Conservation (phyloP, 2,329 filamentous ascomycete species). For the Colletotrichum caudatum region DNA sequence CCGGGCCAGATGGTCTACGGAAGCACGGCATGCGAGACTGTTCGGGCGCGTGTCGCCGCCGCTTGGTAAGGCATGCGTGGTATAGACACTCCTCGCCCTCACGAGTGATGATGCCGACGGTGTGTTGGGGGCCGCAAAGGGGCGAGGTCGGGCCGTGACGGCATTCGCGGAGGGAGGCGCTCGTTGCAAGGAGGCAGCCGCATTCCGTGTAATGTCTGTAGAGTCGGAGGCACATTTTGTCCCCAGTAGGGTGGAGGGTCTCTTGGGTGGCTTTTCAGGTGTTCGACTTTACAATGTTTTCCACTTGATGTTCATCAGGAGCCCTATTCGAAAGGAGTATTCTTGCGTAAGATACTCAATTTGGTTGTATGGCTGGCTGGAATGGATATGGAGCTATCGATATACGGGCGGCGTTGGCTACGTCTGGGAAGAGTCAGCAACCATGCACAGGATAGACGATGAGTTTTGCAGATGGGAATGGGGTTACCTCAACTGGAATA, state of each 20-base stretch:
- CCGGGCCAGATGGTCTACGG: not conserved
- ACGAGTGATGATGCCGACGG: constrained; percentile 16
- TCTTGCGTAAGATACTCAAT: not conserved
- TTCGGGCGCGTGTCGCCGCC: not conserved
- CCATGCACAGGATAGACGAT: not conserved
- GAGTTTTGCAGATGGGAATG: no score
- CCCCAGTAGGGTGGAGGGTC: not conserved
- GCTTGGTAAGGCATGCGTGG: constrained; percentile 11
- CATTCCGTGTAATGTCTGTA: constrained; percentile 31
- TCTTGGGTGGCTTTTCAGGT: no score
- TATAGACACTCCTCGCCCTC: constrained; percentile 21
- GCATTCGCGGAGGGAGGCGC: constrained; percentile 17
- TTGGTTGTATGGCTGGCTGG: not conserved
- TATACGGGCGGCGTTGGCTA: not conserved
- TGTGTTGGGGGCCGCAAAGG: constrained; percentile 11
- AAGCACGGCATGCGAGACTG: not conserved
- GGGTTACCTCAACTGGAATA: not conserved
- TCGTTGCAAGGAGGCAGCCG: constrained; percentile 24
- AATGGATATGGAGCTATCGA: not conserved
- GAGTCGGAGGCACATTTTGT: constrained; percentile 31
- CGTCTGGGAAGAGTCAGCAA: not conserved
- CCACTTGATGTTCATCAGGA: not conserved
- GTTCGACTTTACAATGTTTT: not conserved
- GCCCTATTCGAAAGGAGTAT: not conserved
- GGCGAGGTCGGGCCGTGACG: constrained; percentile 8